Conservation (phyloP, 306 rosid species). For the Mimosa bimucronata region DNA sequence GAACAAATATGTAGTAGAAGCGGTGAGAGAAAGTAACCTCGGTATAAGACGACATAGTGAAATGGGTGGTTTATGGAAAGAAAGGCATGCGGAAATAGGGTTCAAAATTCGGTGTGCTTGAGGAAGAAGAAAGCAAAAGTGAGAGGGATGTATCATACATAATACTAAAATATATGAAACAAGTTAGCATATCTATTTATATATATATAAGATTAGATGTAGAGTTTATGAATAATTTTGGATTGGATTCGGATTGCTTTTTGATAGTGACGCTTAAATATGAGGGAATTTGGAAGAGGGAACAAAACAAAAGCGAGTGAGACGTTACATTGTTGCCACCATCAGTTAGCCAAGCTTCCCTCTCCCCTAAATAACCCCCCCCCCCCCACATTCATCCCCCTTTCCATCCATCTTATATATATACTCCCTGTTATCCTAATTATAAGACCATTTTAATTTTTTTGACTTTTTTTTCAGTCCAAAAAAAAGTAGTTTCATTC, state of each 20-base stretch:
- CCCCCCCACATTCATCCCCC: not conserved
- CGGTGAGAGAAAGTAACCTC: not conserved
- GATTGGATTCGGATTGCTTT: not conserved
- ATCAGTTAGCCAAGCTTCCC: not conserved
- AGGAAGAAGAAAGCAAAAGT: not conserved
- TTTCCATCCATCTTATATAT: not conserved
- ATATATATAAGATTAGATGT: no score
- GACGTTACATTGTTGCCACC: not conserved
- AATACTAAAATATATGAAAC: no score
- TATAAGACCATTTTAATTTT: no score
- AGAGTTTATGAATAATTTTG: not conserved
- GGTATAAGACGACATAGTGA: not conserved
- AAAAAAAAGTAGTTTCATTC: no score
- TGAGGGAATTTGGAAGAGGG: not conserved
- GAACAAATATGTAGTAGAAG: no score
- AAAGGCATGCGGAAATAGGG: not conserved
- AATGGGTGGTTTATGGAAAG: not conserved
- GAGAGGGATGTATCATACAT: not conserved
- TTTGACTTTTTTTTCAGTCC: no score
- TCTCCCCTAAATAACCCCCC: not conserved
- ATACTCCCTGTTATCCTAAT: no score
- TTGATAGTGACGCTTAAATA: not conserved
- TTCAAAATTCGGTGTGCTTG: not conserved
- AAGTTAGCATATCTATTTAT: no score
- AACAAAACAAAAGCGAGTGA: not conserved